Evolutionary conservation across 352 stramenopile genomes (phyloP), one percentile per base, ranked within the genome.

Genomic region (Phytophthora fragariae): DNA sequence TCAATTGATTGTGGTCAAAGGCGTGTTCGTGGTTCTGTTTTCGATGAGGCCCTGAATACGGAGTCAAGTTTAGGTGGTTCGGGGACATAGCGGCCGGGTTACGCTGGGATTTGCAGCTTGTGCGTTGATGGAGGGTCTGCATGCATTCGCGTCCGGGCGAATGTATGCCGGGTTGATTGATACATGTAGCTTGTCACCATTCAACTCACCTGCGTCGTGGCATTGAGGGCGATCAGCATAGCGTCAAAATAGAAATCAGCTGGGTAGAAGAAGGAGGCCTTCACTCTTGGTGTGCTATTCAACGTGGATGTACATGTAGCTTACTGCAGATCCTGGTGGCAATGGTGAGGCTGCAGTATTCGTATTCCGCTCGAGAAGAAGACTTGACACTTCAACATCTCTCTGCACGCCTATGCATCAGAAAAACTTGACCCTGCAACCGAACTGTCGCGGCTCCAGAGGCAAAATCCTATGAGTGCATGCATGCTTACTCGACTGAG

Each of bases 191-290:
- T 54, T 24, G n/a, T n/a, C 3, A 15, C n/a, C n/a, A n/a, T n/a
- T 53, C 47, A 54, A 54, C n/a, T 15, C 47, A 54, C 47, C 47
- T 54, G 47, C 47, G 47, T 29, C 19, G 47, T n/a, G 47, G 47
- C 47, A 54, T 54, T 29, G 47, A 54, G 47, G 19, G 9, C 47
- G 47, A 19, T 49, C 41, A 49, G 41, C 41, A 19, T 21, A 49
- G 14, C 41, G 41, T 19, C 53, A 41, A 58, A 44, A 44, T 58
- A 35, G 29, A 49, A 47, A 60, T 21, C 31, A 60, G 31, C 41
- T 49, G 14, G 15, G 41, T 9, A 3, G 41, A 49, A 19, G 35
- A 12, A 2, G 41, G 14, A 19, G 41, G 41, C n/a, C 41, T 49
- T 49, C 15, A n/a, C 41, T 49, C 41, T 19, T n/a, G 39, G 39